These are phyloP conservation scores for Moringa oleifera DNA, from an alignment of 345 rosid genomes.

Conservation along the genomic window DNA sequence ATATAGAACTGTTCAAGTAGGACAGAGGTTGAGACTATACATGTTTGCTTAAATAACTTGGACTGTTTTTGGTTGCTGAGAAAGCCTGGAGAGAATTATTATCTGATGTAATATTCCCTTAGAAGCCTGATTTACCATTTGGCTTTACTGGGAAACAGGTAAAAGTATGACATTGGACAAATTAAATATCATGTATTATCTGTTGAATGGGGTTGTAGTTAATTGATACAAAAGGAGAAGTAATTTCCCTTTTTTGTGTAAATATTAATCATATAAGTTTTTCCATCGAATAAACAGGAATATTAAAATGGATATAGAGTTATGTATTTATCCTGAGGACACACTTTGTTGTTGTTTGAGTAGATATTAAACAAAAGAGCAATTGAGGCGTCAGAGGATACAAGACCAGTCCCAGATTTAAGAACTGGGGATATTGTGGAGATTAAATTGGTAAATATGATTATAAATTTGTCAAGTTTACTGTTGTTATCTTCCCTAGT, in stretches of 20 bases:
- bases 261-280: too few relatives aligned
- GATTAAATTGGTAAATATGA: conserved; percentile 61
- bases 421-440: conserved; percentile 80
- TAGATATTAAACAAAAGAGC: conserved; percentile 84
- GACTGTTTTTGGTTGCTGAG: conserved; percentile 5
- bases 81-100: not conserved
- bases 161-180: not conserved
- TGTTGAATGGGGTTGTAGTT: not conserved
- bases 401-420: conserved; percentile 67
- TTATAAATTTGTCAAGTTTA: conserved; percentile 9
- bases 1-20: too few relatives aligned
- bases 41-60: not conserved
- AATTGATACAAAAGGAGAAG: not conserved
- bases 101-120: not conserved
- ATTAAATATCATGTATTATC: not conserved
- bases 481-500: not conserved
- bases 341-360: conserved; percentile 3
- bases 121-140: not conserved
- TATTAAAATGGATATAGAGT: not conserved
- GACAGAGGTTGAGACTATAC: not conserved
- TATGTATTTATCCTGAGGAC: conserved; percentile 1
- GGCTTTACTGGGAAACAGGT: not conserved
- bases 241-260: not conserved
- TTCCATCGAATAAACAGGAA: not conserved
- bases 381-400: conserved; percentile 61